A percentile compares a stretch with the other conserved stretches of the same genome.
Conservation (phyloP, 768 basidiomycete genomes). For the Trametopsis cervina region DNA sequence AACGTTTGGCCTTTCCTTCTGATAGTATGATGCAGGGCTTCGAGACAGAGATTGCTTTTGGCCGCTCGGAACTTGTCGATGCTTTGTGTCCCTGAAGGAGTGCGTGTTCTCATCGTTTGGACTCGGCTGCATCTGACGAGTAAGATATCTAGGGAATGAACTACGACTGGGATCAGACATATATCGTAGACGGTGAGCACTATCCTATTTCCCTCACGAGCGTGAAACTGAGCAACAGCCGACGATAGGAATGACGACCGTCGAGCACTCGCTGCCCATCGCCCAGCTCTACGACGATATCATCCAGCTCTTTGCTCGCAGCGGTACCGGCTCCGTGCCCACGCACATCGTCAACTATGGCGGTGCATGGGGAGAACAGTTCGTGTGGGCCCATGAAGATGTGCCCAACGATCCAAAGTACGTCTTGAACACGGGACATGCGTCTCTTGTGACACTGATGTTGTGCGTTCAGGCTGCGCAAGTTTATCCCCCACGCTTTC, state of each 20-base stretch:
- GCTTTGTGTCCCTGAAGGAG: slow-evolving; percentile 69
- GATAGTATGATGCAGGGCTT: slow-evolving; percentile 35
- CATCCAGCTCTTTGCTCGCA: slow-evolving; percentile 50
- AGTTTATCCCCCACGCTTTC: slow-evolving; percentile 58
- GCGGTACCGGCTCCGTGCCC: slow-evolving; percentile 67
- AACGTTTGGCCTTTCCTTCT: not conserved
- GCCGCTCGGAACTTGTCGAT: slow-evolving; percentile 57
- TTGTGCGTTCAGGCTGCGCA: slow-evolving; percentile 40
- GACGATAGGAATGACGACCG: slow-evolving; percentile 61
- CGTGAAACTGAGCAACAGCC: not conserved
- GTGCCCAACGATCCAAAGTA: slow-evolving; percentile 67
- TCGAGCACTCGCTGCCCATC: slow-evolving; percentile 66
- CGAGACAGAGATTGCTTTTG: slow-evolving; percentile 57
- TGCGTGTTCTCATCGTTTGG: slow-evolving; percentile 19
- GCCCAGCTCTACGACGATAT: slow-evolving; percentile 63
- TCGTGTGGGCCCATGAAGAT: slow-evolving; percentile 58
- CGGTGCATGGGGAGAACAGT: slow-evolving; percentile 61
- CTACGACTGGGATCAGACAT: slow-evolving; percentile 72
- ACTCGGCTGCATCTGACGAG: not conserved
- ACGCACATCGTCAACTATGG: slow-evolving; percentile 77
- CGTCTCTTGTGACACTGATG: too few species aligned
- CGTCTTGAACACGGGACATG: slow-evolving; percentile 11
- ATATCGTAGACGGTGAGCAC: slow-evolving; percentile 62
- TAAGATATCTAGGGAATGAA: slow-evolving; percentile 52
- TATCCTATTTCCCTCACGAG: not conserved